Base-by-base conservation (phyloP, 2,329 filamentous ascomycete genomes). In the Grosmannia serpens region DNA sequence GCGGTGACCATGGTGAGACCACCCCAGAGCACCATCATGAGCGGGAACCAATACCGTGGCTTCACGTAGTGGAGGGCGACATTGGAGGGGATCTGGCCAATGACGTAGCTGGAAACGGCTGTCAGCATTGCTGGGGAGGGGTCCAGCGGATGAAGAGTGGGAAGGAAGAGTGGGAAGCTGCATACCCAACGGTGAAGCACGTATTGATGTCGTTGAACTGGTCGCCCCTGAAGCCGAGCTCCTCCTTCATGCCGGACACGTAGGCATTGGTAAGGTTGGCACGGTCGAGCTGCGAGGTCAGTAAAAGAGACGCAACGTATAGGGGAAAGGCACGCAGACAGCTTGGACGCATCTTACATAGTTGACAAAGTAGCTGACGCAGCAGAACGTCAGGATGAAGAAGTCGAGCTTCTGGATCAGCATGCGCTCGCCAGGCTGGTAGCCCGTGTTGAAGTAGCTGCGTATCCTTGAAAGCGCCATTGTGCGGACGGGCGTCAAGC, bases 11-110 rank as follows among this genome's bases (percentile, higher is more conserved):
- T 84, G 2, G 84, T 87, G 29, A 88, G 69, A 0, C 75, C 72
- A 2, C 79, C 83, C 85, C 85, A 88, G 59, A 81, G 65, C 24
- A 85, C 59, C 78, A 85, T 84, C 76, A 84, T 85, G 31, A 73
- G 64, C 0, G 83, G 84, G 64, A 85, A 85, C 73, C 81, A 87
- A 61, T 81, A 73, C n/a, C 83, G 75, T 2, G 84, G 84, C 55
- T 77, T 77, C 60, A 87, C 66, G 63, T 85, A 83, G 67, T 86
- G 80, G 3, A 88, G 73, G 3, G 81, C 81, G 10, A 86, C 67
- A 64, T 84, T 85, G 56, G 77, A 80, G 0, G 82, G 82, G 20
- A 86, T 71, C 66, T 87, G 82, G 1, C 83, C 83, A 4, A 85
- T 65, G 29, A 77, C 70, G 13, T 76, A 75, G 13, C 71, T 68